Evolutionary conservation across 306 rosid species (phyloP).

Genomic region (Rosa multiflora): DNA sequence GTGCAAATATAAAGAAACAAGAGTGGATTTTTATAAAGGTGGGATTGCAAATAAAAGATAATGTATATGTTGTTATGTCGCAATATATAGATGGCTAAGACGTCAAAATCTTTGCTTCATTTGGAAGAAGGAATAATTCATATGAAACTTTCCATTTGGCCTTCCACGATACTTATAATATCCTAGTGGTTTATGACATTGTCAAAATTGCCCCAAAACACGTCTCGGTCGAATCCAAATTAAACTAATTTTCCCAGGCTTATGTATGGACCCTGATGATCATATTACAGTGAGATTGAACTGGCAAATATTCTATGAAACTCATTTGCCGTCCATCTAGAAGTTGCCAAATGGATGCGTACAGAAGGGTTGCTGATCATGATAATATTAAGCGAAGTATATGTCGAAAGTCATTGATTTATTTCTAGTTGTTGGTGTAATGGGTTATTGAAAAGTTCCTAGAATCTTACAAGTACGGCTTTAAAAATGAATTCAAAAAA

Average conservation of each 20-base stretch:
- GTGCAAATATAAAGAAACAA: conserved; percentile 15
- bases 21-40: conserved; percentile 24
- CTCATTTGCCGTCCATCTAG: not conserved
- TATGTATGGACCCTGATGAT: conserved; percentile 1
- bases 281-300: conserved; percentile 13
- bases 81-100: conserved; percentile 11
- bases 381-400: not conserved
- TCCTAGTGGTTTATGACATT: conserved; percentile 35
- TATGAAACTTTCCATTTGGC: conserved; percentile 8
- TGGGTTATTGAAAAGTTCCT: conserved; percentile 16
- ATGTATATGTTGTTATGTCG: conserved; percentile 19
- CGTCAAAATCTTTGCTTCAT: conserved; percentile 38
- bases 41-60: conserved; percentile 15
- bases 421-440: conserved; percentile 2
- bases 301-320: conserved; percentile 13
- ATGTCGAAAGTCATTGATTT: conserved; percentile 4
- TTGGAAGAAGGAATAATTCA: conserved; percentile 13
- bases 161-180: conserved; percentile 16
- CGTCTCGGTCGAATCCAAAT: conserved; percentile 3
- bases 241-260: not conserved
- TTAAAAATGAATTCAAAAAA: not conserved
- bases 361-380: not conserved
- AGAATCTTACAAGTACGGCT: conserved; percentile 14
- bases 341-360: conserved; percentile 14
- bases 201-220: conserved; percentile 25